Conservation (phyloP, 1,139 yeast genomes). For the Taiozyma sp. region DNA sequence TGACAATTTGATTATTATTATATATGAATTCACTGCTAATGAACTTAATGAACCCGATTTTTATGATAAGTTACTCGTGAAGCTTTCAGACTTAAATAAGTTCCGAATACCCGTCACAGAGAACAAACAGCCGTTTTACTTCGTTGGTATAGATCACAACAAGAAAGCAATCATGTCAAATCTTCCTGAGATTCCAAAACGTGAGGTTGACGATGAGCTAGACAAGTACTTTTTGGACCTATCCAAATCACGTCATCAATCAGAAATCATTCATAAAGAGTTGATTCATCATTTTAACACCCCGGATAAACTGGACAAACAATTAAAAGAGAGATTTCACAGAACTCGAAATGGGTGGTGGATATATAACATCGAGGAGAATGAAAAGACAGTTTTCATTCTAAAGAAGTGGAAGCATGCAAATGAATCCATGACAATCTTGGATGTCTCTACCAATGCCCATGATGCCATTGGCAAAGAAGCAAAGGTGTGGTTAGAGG, state of each 20-base stretch:
- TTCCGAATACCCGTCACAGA: slow-evolving; percentile 1
- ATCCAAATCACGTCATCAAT: slow-evolving; percentile 9
- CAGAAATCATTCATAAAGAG: slow-evolving; percentile 16
- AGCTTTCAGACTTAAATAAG: slow-evolving; percentile 3
- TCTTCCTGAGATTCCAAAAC: slow-evolving; percentile 16
- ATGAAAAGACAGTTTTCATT: slow-evolving; percentile 10
- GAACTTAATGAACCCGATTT: slow-evolving; percentile 11
- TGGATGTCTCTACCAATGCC: slow-evolving; percentile 19
- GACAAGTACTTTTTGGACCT: slow-evolving; percentile 13
- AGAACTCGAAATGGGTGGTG: slow-evolving; percentile 23
- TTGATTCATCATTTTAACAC: slow-evolving; percentile 6
- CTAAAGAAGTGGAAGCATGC: slow-evolving; percentile 15
- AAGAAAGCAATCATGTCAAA: slow-evolving; percentile 12
- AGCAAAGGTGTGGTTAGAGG: slow-evolving; percentile 19
- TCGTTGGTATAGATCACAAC: slow-evolving; percentile 8
- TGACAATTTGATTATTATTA: slow-evolving; percentile 8
- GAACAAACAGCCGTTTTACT: slow-evolving; percentile 13
- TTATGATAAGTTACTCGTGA: slow-evolving; percentile 10
- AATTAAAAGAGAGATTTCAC: slow-evolving; percentile 15
- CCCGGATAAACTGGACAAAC: slow-evolving; percentile 1
- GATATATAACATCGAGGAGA: slow-evolving; percentile 12
- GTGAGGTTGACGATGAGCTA: slow-evolving; percentile 10
- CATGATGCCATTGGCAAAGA: slow-evolving; percentile 18
- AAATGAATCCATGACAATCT: slow-evolving; percentile 2
- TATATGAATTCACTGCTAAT: slow-evolving; percentile 16